phyloP scores from a whole-genome alignment of 139 green algal genomes.

The Desmodesmus armatus region DNA sequence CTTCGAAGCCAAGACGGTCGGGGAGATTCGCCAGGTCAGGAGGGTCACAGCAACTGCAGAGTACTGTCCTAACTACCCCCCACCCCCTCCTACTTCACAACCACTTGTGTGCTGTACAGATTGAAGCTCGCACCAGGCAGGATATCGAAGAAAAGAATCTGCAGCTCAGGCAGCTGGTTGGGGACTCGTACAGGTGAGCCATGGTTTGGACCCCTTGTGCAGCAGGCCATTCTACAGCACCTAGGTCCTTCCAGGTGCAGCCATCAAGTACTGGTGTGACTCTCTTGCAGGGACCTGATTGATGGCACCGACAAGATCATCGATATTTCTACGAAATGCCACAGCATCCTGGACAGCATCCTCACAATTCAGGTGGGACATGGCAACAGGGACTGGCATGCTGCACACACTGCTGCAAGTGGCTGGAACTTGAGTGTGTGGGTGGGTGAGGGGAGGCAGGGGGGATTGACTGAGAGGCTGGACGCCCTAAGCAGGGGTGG shows the following conservation, averaged over 20 bases:
- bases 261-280: not conserved
- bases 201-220: no score
- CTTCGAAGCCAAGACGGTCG: constrained; percentile 84
- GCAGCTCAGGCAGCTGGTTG: constrained; percentile 88
- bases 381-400: not conserved
- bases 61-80: not conserved
- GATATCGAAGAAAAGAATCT: constrained; percentile 94
- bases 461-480: no score
- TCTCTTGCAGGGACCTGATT: constrained; percentile 88
- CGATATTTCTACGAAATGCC: constrained; percentile 76
- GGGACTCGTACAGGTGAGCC: constrained; percentile 86
- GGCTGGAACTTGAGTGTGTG: no score
- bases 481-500: no score
- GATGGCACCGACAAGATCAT: constrained; percentile 93
- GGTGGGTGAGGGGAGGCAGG: no score
- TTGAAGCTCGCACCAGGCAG: constrained; percentile 78
- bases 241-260: not conserved
- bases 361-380: constrained; percentile 65
- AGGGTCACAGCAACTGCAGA: not conserved
- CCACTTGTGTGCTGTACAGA: constrained; percentile 50
- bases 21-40: constrained; percentile 83
- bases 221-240: no score
- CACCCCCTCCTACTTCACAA: not conserved
- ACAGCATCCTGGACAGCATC: constrained; percentile 71
- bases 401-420: not conserved